Evolutionary conservation across 2,329 filamentous ascomycete species (phyloP), one percentile per base, ranked within the genome.

Genomic region (Tympanopsis confertula): DNA sequence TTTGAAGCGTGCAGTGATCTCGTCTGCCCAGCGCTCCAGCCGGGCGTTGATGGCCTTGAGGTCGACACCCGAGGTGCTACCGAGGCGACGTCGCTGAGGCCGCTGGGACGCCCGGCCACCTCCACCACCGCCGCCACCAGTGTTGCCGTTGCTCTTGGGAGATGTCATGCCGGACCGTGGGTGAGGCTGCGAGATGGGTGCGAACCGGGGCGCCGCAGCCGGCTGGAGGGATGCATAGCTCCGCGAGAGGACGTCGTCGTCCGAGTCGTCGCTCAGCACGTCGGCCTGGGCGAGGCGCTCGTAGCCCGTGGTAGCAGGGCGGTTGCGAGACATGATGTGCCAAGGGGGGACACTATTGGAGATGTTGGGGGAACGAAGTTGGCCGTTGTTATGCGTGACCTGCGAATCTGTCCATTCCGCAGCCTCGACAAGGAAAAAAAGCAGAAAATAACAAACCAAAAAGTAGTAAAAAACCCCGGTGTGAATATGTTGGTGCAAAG

Each of bases 11-110:
- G 86, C 84, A 20, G 91, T 88, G 51, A 98, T 96, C 62, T 98
- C 91, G 50, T 96, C 89, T 13, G 91, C 91, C 91, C 91, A 98
- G 55, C 85, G 74, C 62, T 98, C 91, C 19, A 98, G 66, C 19
- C 91, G 74, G 41, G 89, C 88, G 59, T 98, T 98, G 61, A 98
- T 96, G 42, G 91, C 91, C 57, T 96, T 96, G 54, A 98, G 84
- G 53, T 98, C 91, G 15, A 98, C 89, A 3, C 88, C 89, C 15
- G 86, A 86, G 50, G 87, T 91, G 54, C 85, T 83, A 45, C 78
- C 69, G 42, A 66, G 61, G 37, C 75, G 68, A 44, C 69, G 62
- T 50, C 51, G 47, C 56, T 71, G 48, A 53, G 61, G 48, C 63
- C 66, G 53, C 49, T 63, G 48, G 61, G 61, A 45, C 66, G 62